A percentile compares a stretch with the other conserved stretches of the same genome.
These are phyloP conservation scores for Amanita thiersii DNA, from an alignment of 768 basidiomycete species.

Conservation along the genomic window DNA sequence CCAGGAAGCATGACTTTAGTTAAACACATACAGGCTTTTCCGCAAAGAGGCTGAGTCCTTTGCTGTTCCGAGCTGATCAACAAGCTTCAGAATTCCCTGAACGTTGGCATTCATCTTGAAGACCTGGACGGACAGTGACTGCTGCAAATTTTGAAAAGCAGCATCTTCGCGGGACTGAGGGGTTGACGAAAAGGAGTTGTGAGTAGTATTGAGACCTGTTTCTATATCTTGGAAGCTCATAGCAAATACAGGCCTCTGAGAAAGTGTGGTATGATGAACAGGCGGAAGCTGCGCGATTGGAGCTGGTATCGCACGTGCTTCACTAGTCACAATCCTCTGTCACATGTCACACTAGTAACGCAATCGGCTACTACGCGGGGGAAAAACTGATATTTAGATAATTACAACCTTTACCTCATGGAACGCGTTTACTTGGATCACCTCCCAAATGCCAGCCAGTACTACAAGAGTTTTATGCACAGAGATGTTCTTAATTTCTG, in stretches of 20 bases:
- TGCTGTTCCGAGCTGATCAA: slow-evolving; percentile 87
- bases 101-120: slow-evolving; percentile 99
- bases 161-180: slow-evolving; percentile 57
- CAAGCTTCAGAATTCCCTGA: slow-evolving; percentile 89
- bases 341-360: background rate
- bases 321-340: slow-evolving; percentile 3
- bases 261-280: too few species aligned
- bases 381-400: too few species aligned
- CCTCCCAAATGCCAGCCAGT: slow-evolving; percentile 86
- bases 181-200: slow-evolving; percentile 22
- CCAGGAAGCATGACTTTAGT: background rate
- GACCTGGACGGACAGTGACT: slow-evolving; percentile 81
- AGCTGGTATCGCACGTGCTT: slow-evolving; percentile 3
- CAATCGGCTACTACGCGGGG: slow-evolving; percentile 3
- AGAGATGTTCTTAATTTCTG: slow-evolving; percentile 85
- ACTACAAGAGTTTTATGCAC: slow-evolving; percentile 98
- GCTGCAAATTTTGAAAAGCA: slow-evolving; percentile 68
- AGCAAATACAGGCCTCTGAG: slow-evolving; percentile 5
- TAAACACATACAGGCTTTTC: slow-evolving; percentile 73
- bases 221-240: slow-evolving; percentile 57
- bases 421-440: slow-evolving; percentile 89
- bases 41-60: slow-evolving; percentile 75
- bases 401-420: slow-evolving; percentile 81
- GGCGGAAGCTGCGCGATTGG: background rate
- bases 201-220: slow-evolving; percentile 31